These are phyloP conservation scores for Trapa bicornis DNA, from an alignment of 345 rosid genomes.

Conservation along the genomic window DNA sequence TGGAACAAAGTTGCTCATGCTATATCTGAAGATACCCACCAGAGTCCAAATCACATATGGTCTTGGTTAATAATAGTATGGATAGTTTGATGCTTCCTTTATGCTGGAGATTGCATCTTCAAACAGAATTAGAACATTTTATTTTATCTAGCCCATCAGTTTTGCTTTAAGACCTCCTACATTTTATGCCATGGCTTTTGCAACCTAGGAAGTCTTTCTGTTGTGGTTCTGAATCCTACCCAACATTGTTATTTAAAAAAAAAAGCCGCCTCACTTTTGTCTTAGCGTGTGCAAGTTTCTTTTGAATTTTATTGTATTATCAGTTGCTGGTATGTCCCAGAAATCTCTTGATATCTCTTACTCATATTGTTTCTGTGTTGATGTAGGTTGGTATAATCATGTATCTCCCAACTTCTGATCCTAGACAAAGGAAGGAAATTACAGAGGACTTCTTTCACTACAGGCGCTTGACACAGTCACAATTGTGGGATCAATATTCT, in stretches of 20 bases:
- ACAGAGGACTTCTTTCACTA: conserved; percentile 88
- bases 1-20: neutral
- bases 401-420: conserved; percentile 90
- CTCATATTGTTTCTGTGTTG: neutral
- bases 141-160: neutral
- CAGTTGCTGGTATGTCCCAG: neutral
- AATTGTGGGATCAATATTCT: conserved; percentile 68
- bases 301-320: neutral
- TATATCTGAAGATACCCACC: neutral
- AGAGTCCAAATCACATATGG: neutral
- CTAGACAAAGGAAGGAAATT: conserved; percentile 91
- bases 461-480: conserved; percentile 51
- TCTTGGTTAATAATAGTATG: neutral
- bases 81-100: neutral
- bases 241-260: neutral
- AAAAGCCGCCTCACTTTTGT: no score
- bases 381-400: conserved; percentile 88
- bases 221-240: neutral
- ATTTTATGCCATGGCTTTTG: neutral
- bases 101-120: neutral
- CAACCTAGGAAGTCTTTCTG: neutral
- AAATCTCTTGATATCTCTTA: neutral
- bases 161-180: neutral
- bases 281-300: neutral
- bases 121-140: neutral